A percentile compares a stretch with the other conserved stretches of the same genome.
Evolutionary conservation across 2,329 filamentous ascomycete species (phyloP).

Genomic region (Graphilbum ipis-grandicollis): DNA sequence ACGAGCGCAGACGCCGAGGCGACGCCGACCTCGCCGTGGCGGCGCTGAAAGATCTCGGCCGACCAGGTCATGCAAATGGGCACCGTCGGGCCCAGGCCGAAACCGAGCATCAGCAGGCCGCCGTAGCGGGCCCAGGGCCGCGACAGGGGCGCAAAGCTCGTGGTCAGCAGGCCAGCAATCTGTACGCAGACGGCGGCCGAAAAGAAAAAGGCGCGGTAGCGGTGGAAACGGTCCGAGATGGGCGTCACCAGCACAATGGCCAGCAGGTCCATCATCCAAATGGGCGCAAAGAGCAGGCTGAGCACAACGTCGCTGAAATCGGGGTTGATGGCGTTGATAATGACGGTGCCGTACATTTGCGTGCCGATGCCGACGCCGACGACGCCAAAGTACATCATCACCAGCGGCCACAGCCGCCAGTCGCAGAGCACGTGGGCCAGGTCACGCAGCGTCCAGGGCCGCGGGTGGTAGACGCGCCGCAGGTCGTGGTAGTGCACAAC

Average conservation of each 20-base stretch:
- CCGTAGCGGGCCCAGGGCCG: conserved; percentile 74
- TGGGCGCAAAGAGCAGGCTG: conserved; percentile 73
- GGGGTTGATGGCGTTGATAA: conserved; percentile 65
- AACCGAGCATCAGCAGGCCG: conserved; percentile 77
- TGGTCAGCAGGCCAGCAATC: conserved; percentile 63
- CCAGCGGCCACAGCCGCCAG: conserved; percentile 76
- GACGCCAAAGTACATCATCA: conserved; percentile 88
- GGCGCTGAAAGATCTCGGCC: conserved; percentile 73
- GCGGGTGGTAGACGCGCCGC: conserved; percentile 59
- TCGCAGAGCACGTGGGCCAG: conserved; percentile 56
- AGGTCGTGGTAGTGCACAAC: conserved; percentile 70
- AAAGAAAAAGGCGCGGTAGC: conserved; percentile 66
- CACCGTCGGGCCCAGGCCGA: conserved; percentile 77
- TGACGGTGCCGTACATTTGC: conserved; percentile 74
- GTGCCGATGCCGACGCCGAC: conserved; percentile 85
- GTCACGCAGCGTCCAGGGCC: conserved; percentile 57
- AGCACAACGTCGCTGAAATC: conserved; percentile 55
- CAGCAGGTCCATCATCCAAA: conserved; percentile 89
- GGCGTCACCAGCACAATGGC: conserved; percentile 76
- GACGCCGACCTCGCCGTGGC: conserved; percentile 81
- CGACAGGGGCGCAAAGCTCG: conserved; percentile 48
- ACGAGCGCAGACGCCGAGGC: conserved; percentile 74
- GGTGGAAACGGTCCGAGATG: conserved; percentile 73
- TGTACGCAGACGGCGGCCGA: conserved; percentile 58
- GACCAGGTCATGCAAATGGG: conserved; percentile 93